Base-by-base conservation (phyloP, 768 basidiomycete species). In the Suillus decipiens region DNA sequence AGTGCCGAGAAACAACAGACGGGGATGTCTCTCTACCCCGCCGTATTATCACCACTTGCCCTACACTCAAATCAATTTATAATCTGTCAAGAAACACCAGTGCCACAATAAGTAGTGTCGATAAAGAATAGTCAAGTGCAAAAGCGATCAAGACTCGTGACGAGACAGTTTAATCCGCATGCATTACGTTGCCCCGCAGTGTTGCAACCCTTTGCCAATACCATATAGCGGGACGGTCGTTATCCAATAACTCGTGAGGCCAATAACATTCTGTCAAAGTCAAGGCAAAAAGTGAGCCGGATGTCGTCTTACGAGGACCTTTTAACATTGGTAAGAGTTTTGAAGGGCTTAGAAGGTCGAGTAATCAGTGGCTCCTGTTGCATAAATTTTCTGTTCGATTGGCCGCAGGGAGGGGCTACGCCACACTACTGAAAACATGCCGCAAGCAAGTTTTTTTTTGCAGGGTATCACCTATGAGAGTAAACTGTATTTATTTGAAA, bases 1-100 rank as follows among this genome's bases (percentile, higher is more conserved):
- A 57, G 37, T 17, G 37, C 56, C 56, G 56, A 56, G 37, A 56
- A 56, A 24, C 37, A 56, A 17, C 22, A 17, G 24, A 9, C 36
- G 56, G 17, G 22, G 28, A 57, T 37, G 37, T 41, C 14, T 39
- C 19, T 19, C 5, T 24, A 37, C 14, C 55, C 37, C 39, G 37
- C 56, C 56, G 17, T 41, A 41, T 57, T 42, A 42, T 28, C 28
- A 12, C 39, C 36, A 56, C 36, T 24, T 17, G 9, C 22, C n/a
- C 33, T 36, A 55, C 36, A 34, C 34, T 55, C 34, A 22, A 34
- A 55, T 36, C 54, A 22, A 12, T 55, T 14, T 9, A 9, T n/a
- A 22, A 22, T 55, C 34, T 36, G 53, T 54, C 34, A 34, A 55
- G 34, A 36, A 34, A 34, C 12, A 22, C n/a, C 14, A 36, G 34